These are phyloP conservation scores for Hortaea werneckii DNA, from an alignment of 2,329 filamentous ascomycete species.

Conservation along the genomic window DNA sequence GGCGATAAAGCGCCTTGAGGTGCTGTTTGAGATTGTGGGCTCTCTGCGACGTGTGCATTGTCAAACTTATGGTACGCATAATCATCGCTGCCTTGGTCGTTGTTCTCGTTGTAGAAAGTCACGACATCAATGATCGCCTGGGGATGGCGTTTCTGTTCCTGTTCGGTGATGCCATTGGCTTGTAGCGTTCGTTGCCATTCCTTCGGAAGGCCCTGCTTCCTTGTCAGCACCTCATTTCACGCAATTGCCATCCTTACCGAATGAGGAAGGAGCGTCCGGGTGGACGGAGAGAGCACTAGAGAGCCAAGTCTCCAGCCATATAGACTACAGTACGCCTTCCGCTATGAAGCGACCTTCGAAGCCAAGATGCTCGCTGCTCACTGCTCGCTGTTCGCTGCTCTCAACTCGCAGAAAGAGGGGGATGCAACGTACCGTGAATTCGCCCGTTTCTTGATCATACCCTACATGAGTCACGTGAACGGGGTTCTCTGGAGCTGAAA, in stretches of 20 bases:
- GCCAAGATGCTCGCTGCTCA: too few species aligned
- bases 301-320: too few species aligned
- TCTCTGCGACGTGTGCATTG: slow-evolving; percentile 55
- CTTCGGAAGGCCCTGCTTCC: slow-evolving; percentile 66
- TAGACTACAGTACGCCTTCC: too few species aligned
- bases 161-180: slow-evolving; percentile 91
- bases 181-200: slow-evolving; percentile 96
- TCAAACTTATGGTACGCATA: slow-evolving; percentile 95
- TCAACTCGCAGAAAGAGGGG: too few species aligned
- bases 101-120: slow-evolving; percentile 93
- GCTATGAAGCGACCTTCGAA: too few species aligned
- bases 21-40: slow-evolving; percentile 27
- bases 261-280: too few species aligned
- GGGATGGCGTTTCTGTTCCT: slow-evolving; percentile 89
- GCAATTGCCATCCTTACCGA: not conserved
- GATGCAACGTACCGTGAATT: slow-evolving; percentile 68
- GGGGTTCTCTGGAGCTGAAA: slow-evolving; percentile 95
- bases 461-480: slow-evolving; percentile 97
- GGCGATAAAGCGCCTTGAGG: slow-evolving; percentile 9
- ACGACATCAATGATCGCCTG: slow-evolving; percentile 94
- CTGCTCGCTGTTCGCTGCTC: too few species aligned
- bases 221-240: slow-evolving; percentile 1
- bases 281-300: too few species aligned
- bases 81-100: slow-evolving; percentile 69
- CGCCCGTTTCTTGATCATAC: slow-evolving; percentile 89